A percentile compares a stretch with the other conserved stretches of the same genome.
These are phyloP conservation scores for Nepenthes gracilis DNA, from an alignment of 148 eudicot species.

Conservation along the genomic window DNA sequence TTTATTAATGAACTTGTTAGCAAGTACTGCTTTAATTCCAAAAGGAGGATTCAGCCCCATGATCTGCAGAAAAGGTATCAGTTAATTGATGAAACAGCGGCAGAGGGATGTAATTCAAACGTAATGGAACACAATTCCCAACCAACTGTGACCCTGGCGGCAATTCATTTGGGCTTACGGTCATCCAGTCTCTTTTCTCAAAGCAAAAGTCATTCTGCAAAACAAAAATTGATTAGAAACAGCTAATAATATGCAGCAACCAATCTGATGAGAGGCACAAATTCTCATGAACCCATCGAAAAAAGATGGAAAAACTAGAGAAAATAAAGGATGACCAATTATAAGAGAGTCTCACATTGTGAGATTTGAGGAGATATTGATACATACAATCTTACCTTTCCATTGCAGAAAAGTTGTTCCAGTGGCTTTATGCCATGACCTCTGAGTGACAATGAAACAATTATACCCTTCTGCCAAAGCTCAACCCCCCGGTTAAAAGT, in stretches of 20 bases:
- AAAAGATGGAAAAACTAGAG: too few species aligned
- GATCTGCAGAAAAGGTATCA: slow-evolving; percentile 30
- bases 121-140: not conserved
- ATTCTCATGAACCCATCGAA: too few species aligned
- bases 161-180: slow-evolving; percentile 35
- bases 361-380: too few species aligned
- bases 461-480: too few species aligned
- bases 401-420: too few species aligned
- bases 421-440: too few species aligned
- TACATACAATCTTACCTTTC: too few species aligned
- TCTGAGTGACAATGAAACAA: too few species aligned
- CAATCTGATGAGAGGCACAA: not conserved
- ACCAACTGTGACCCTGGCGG: slow-evolving; percentile 54
- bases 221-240: slow-evolving; percentile 4
- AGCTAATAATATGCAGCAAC: not conserved
- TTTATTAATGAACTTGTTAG: slow-evolving; percentile 75
- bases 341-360: too few species aligned
- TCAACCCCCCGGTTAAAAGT: too few species aligned
- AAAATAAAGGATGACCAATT: too few species aligned
- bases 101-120: not conserved
- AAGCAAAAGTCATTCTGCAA: slow-evolving; percentile 55
- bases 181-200: slow-evolving; percentile 54
- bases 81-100: not conserved
- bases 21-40: slow-evolving; percentile 61
- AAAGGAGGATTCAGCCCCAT: slow-evolving; percentile 96